A percentile compares a stretch with the other conserved stretches of the same genome.
These are phyloP conservation scores for Neurospora sp. DNA, from an alignment of 495 filamentous ascomycete genomes.

Conservation along the genomic window DNA sequence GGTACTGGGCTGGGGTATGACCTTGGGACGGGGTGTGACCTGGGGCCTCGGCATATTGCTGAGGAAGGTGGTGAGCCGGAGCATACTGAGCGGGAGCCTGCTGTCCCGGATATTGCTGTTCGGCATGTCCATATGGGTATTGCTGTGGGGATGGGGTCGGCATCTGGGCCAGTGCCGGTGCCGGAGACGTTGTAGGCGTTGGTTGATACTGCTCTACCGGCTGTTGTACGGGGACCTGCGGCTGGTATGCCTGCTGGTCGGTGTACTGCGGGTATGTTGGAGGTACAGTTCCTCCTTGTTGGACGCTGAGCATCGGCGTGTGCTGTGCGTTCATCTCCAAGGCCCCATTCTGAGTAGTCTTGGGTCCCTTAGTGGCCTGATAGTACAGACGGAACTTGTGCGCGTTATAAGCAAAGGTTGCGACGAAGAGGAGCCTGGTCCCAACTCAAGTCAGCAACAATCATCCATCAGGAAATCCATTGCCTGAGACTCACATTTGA, in stretches of 20 bases:
- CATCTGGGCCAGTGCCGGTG: not conserved
- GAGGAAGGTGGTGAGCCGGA: not conserved
- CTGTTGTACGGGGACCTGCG: conserved; percentile 1
- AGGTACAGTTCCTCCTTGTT: conserved; percentile 8
- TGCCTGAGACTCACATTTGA: conserved; percentile 15
- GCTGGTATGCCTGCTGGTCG: conserved; percentile 6
- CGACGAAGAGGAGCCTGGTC: conserved; percentile 33
- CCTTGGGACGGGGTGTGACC: not conserved
- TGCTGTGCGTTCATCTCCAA: conserved; percentile 28
- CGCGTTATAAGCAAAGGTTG: conserved; percentile 32
- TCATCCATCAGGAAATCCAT: not conserved
- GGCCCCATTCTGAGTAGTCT: conserved; percentile 14
- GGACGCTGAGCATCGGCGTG: conserved; percentile 16
- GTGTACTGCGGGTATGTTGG: conserved; percentile 17
- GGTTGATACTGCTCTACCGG: conserved; percentile 5
- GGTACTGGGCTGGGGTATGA: not conserved
- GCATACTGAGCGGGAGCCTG: conserved; percentile 3
- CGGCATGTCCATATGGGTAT: conserved; percentile 2
- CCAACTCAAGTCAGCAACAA: not conserved
- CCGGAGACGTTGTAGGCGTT: conserved; percentile 6
- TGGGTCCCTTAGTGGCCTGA: conserved; percentile 11
- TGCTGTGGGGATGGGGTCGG: conserved; percentile 2
- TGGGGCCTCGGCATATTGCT: conserved; percentile 2
- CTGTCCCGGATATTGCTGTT: conserved; percentile 7
- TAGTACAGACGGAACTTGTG: conserved; percentile 31